Percentiles rank a stretch among this genome's conserved stretches.
These are phyloP conservation scores for Pichia sp. DNA, from an alignment of 1,139 yeast genomes.

Conservation along the genomic window DNA sequence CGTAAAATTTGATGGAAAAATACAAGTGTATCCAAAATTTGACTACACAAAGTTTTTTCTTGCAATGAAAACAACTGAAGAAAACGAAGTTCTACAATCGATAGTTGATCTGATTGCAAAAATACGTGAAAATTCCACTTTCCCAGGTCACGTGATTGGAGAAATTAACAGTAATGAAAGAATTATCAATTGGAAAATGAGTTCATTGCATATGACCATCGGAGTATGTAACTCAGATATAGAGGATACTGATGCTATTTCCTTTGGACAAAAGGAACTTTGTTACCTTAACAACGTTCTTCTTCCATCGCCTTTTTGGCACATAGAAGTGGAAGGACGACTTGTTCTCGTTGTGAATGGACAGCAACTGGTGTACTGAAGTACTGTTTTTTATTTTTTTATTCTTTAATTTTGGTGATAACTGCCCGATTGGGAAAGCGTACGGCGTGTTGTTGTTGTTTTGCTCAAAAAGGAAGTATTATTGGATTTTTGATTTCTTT, in stretches of 20 bases:
- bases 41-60: constrained; percentile 18
- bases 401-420: too few relatives aligned
- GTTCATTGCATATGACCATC: constrained; percentile 21
- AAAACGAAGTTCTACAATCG: background rate
- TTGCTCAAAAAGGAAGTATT: constrained; percentile 14
- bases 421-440: too few relatives aligned
- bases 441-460: constrained; percentile 7
- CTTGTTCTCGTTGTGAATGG: constrained; percentile 1
- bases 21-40: constrained; percentile 20
- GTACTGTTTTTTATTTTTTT: background rate
- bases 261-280: constrained; percentile 11
- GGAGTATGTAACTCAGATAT: constrained; percentile 21
- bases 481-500: background rate
- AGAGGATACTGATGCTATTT: too few relatives aligned
- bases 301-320: background rate
- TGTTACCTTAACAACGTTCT: constrained; percentile 8
- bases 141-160: constrained; percentile 21
- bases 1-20: constrained; percentile 5
- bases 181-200: constrained; percentile 13
- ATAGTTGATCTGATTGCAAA: constrained; percentile 4
- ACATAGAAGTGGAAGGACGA: background rate
- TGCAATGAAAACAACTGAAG: background rate
- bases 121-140: constrained; percentile 4
- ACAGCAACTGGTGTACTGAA: constrained; percentile 3
- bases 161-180: constrained; percentile 16